Base-by-base conservation (phyloP, 179 eudicot species). In the Monotropa hypopitys region DNA sequence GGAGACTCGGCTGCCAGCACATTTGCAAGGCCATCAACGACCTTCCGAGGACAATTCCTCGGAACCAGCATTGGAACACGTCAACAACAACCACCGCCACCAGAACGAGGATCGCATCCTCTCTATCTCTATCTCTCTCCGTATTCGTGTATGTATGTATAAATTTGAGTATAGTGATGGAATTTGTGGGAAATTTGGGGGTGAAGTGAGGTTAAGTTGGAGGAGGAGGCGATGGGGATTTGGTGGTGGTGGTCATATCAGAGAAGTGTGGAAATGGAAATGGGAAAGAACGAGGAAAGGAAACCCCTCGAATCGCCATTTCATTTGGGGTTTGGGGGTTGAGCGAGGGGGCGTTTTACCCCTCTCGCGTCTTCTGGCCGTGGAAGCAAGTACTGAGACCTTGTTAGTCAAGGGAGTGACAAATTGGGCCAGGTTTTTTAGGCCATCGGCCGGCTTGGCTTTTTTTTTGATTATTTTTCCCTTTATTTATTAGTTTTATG, bases 11-110 rank as follows among this genome's bases (percentile, higher is more conserved):
- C 82, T 90, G 89, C 97, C 97, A 93, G 72, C 79, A 89, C 97
- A 95, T 89, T 83, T 91, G 91, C 87, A 88, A 82, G 87, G 84
- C 89, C 91, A 84, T 85, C 76, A 85, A 85, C 89, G 82, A 61
- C 77, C 78, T 67, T 30, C 43, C 32, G 57, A 78, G 23, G 1
- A 45, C 21, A 65, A 54, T 23, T 56, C 81, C 45, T 72, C 81
- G 20, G 16, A 50, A 63, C 16, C 82, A 21, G 71, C 85, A 78
- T 82, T 76, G 84, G 79, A 72, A 68, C 74, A 56, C 38, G 70
- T 12, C 51, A 47, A 69, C 53, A 46, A 16, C 78, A 63, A 9
- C 80, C 79, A 43, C 81, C 76, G 72, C 84, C 80, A 28, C 83
- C 83, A 15, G 70, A 72, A 30, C 77, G 43, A 18, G 43, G 53